phyloP scores from a whole-genome alignment of 2,329 filamentous ascomycete genomes.

The Hirsutella minnesotensis region DNA sequence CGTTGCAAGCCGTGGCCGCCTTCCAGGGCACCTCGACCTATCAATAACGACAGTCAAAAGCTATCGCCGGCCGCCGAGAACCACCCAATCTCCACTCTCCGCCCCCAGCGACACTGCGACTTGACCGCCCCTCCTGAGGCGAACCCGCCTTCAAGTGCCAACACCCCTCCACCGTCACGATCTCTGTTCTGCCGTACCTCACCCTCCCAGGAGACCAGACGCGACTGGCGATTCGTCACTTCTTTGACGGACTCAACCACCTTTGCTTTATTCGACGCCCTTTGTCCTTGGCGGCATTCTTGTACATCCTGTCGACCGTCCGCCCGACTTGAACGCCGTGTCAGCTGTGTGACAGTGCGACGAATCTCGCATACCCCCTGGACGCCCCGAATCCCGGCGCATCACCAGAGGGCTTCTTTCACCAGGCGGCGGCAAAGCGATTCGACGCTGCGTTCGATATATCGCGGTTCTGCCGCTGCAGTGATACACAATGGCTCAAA shows the following conservation, averaged over 20 bases:
- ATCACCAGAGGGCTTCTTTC: neutral
- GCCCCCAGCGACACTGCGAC: neutral
- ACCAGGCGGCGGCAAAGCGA: neutral
- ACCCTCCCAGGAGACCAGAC: neutral
- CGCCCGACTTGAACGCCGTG: neutral
- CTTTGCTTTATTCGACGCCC: too few species aligned
- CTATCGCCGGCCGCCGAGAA: neutral
- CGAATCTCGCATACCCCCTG: neutral
- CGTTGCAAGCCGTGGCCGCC: too few species aligned
- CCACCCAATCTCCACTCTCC: neutral
- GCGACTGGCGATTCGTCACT: neutral
- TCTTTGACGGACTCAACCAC: neutral
- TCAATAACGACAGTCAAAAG: neutral
- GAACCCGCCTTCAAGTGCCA: neutral
- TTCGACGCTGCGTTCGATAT: neutral
- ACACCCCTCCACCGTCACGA: neutral
- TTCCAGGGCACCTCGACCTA: neutral
- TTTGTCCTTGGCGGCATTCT: too few species aligned
- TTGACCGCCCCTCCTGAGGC: neutral
- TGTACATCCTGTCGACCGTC: too few species aligned
- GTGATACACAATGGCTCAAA: conserved; percentile 17
- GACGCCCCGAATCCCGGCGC: neutral
- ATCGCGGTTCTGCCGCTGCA: neutral
- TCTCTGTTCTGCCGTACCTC: neutral
- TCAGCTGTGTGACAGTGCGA: neutral